These are phyloP conservation scores for Candida suzukii DNA, from an alignment of 805 yeast species.

Conservation along the genomic window DNA sequence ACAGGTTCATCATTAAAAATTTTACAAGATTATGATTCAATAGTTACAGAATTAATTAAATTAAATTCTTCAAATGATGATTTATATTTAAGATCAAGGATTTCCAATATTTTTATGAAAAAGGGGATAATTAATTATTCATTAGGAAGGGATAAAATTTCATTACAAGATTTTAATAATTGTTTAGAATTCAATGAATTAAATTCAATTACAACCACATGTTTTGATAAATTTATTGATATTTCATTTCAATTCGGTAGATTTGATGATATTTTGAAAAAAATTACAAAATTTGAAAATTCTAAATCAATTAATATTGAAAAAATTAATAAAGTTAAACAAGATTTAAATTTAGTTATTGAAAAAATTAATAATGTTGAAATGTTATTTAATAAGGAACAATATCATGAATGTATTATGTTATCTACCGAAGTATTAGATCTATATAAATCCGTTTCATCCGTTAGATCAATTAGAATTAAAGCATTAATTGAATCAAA, in stretches of 20 bases:
- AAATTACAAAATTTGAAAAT: slow-evolving; percentile 10
- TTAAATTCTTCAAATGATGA: slow-evolving; percentile 4
- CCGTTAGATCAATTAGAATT: slow-evolving; percentile 27
- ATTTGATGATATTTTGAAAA: slow-evolving; percentile 27
- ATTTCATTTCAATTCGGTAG: slow-evolving; percentile 48
- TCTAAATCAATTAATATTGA: not conserved
- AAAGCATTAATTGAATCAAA: slow-evolving; percentile 15
- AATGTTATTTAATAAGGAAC: slow-evolving; percentile 5
- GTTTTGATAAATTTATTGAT: slow-evolving; percentile 41
- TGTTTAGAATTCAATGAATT: slow-evolving; percentile 34
- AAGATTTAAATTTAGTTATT: slow-evolving; percentile 2
- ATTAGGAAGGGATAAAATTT: slow-evolving; percentile 44
- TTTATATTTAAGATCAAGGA: slow-evolving; percentile 7
- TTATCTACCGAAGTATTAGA: slow-evolving; percentile 27
- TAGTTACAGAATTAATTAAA: slow-evolving; percentile 12
- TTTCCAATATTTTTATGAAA: slow-evolving; percentile 47
- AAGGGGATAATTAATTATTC: slow-evolving; percentile 56
- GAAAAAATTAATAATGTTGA: slow-evolving; percentile 1
- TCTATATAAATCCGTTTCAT: slow-evolving; percentile 37
- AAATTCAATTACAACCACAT: slow-evolving; percentile 29
- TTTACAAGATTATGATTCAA: slow-evolving; percentile 22
- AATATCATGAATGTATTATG: slow-evolving; percentile 21
- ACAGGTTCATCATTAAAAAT: slow-evolving; percentile 23
- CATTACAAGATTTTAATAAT: slow-evolving; percentile 43
- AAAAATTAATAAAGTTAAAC: slow-evolving; percentile 1